Evolutionary conservation across 495 filamentous ascomycete genomes (phyloP), one percentile per base, ranked within the genome.

Genomic region (Articulospora tetracladia): DNA sequence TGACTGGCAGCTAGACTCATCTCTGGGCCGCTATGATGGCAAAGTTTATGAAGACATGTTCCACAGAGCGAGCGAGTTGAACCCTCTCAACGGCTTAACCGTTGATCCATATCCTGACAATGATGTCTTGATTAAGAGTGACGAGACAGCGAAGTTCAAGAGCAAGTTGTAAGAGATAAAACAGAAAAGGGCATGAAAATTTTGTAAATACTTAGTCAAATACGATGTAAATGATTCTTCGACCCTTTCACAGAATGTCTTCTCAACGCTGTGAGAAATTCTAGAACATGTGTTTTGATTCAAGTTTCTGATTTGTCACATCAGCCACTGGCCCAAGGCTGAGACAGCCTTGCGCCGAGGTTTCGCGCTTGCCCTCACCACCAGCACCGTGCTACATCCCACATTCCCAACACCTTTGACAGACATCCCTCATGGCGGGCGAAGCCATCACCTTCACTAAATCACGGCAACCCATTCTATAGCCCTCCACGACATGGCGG

Each of bases 41-140:
- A 79, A 85, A 61, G 85, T 88, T 25, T 89, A 89, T 63, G 83
- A 85, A 61, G 86, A 88, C 70, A 75, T 89, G 69, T 88, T 88
- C 73, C 70, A 82, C 53, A 70, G 86, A 24, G 86, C 86, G 12
- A 83, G 78, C 63, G 76, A 86, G 72, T 71, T 86, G 70, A 89
- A 89, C 70, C 86, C 85, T 26, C 73, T 88, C 53, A 89, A 89
- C 66, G 77, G 79, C 28, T 69, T 88, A 57, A 80, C 81, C 12
- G 78, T 88, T 55, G 85, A 89, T 69, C 86, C 86, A 8, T 88
- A 88, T 64, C 85, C 86, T 27, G 80, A 84, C 68, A 84, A 79
- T 39, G 73, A 72, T 55, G 76, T 78, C 17, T 68, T 87, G 55
- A 76, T 88, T 53, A 84, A 83, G 78, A 85, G 79, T 61, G 75